Percentiles rank a stretch among this genome's conserved stretches.
phyloP scores from a whole-genome alignment of 805 yeast genomes.

The Sugiyamaella lignohabitans region DNA sequence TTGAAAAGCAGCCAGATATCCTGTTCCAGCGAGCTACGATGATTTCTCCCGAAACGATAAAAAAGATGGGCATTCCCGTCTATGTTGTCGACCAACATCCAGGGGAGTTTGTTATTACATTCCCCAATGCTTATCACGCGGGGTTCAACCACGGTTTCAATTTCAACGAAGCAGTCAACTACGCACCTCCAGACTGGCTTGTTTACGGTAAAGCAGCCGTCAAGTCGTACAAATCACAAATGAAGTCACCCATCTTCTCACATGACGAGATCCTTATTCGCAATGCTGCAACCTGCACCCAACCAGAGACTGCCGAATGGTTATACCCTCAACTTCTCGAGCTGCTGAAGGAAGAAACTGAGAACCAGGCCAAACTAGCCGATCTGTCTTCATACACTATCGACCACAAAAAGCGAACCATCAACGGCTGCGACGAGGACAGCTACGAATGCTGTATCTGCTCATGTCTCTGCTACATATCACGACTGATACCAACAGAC shows the following conservation, averaged over 20 bases:
- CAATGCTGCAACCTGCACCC: conserved; percentile 16
- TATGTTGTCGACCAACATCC: conserved; percentile 64
- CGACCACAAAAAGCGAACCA: conserved; percentile 1
- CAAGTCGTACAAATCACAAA: conserved; percentile 25
- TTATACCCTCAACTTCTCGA: conserved; percentile 11
- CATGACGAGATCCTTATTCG: conserved; percentile 30
- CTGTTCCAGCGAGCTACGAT: conserved; percentile 80
- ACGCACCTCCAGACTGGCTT: conserved; percentile 37
- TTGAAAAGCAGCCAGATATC: conserved; percentile 78
- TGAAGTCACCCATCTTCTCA: conserved; percentile 31
- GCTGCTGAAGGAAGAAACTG: conserved; percentile 11
- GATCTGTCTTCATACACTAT: background rate
- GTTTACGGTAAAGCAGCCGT: conserved; percentile 28
- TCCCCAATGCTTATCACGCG: conserved; percentile 83
- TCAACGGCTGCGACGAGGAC: conserved; percentile 19
- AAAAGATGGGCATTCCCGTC: conserved; percentile 39
- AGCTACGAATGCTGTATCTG: conserved; percentile 21
- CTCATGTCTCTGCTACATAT: conserved; percentile 21
- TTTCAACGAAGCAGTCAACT: conserved; percentile 38
- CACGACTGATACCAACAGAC: conserved; percentile 16
- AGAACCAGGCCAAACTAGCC: conserved; percentile 3
- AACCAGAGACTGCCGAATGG: conserved; percentile 19
- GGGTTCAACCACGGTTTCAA: conserved; percentile 86
- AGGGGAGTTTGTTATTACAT: conserved; percentile 76
- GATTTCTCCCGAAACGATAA: conserved; percentile 57